phyloP scores from a whole-genome alignment of 352 stramenopile genomes.

The Pythium myriotylum region DNA sequence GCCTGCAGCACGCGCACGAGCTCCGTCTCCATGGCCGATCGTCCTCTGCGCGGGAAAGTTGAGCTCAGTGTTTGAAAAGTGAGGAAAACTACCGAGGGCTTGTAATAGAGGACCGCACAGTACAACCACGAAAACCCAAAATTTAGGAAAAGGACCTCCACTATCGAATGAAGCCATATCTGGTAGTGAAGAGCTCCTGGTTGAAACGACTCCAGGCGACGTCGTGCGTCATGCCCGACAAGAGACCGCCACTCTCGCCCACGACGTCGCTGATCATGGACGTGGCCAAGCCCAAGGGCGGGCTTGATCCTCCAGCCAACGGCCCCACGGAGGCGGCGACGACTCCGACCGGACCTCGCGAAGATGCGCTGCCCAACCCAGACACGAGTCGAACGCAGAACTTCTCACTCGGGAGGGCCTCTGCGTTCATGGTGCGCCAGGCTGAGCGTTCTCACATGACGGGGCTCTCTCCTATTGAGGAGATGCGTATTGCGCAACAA shows the following conservation, averaged over 20 bases:
- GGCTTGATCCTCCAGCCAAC: too few relatives aligned
- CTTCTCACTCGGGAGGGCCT: constrained; percentile 25
- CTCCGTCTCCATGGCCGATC: constrained; percentile 50
- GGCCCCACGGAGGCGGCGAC: too few relatives aligned
- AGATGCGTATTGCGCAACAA: constrained; percentile 82
- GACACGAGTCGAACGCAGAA: background rate
- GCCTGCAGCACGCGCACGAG: constrained; percentile 59
- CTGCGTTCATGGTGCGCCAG: constrained; percentile 78
- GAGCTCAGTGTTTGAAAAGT: constrained; percentile 17
- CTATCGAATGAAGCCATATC: constrained; percentile 12
- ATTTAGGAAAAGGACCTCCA: constrained; percentile 1
- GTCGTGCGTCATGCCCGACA: too few relatives aligned
- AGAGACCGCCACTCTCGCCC: background rate
- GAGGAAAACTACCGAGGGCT: background rate
- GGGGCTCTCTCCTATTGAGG: constrained; percentile 78
- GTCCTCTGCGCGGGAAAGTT: constrained; percentile 11
- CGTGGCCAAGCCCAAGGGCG: background rate
- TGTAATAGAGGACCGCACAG: background rate
- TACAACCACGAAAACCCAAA: background rate
- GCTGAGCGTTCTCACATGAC: constrained; percentile 72
- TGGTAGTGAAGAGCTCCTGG: background rate
- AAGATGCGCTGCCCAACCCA: too few relatives aligned
- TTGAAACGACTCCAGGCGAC: constrained; percentile 3
- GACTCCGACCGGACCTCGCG: too few relatives aligned
- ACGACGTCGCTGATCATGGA: background rate